phyloP scores from a whole-genome alignment of 345 rosid genomes.

The Psidium friedrichsthalianum region DNA sequence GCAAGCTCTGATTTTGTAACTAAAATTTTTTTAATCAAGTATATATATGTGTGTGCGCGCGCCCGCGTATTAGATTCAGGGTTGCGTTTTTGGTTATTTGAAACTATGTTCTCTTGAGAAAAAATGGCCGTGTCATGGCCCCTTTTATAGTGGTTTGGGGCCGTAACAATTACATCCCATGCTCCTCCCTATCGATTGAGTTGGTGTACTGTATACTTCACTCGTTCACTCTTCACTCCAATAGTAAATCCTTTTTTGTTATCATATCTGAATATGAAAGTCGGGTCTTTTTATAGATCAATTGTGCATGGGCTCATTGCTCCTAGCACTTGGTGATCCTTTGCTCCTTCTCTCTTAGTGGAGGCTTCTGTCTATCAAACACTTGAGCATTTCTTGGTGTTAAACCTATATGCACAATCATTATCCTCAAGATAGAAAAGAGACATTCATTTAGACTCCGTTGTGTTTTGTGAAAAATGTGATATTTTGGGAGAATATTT shows the following conservation, averaged over 20 bases:
- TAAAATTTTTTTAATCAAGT: too few species aligned
- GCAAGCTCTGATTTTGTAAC: too few species aligned
- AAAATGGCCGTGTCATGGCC: too few species aligned
- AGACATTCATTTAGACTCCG: neutral
- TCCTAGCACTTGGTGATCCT: neutral
- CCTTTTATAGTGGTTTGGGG: too few species aligned
- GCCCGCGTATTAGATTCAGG: too few species aligned
- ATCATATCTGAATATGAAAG: neutral
- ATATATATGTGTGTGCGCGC: too few species aligned
- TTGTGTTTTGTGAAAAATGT: too few species aligned
- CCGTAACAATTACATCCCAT: neutral
- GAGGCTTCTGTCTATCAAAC: neutral
- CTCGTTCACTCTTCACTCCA: neutral
- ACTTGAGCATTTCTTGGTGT: neutral
- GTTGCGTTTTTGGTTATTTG: too few species aligned
- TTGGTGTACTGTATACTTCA: neutral
- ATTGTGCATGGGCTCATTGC: neutral
- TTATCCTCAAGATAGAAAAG: neutral
- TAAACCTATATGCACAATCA: neutral
- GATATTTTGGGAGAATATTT: too few species aligned
- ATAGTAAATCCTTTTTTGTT: neutral
- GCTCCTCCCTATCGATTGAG: neutral
- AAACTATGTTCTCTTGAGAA: too few species aligned
- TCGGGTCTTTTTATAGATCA: neutral
- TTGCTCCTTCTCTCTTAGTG: neutral